Evolutionary conservation across 2,329 filamentous ascomycete genomes (phyloP).

Genomic region (Hypoxylon sp.): DNA sequence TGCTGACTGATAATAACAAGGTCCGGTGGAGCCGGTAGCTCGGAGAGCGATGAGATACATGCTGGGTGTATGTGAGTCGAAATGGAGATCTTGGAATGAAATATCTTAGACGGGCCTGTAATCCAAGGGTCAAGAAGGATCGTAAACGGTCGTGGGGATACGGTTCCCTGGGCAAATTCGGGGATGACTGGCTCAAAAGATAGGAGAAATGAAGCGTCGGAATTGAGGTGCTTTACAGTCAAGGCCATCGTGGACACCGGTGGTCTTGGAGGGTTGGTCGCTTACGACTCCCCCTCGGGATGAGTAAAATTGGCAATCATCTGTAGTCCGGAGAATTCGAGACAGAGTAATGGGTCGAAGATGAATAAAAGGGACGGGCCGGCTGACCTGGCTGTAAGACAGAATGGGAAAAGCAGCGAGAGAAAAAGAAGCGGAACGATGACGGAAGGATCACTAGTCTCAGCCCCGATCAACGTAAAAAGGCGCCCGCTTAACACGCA

Average conservation of each 20-base stretch:
- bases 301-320: constrained; percentile 40
- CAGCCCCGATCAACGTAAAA: constrained; percentile 33
- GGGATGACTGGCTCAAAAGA: constrained; percentile 70
- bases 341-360: constrained; percentile 11
- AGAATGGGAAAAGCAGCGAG: constrained; percentile 11
- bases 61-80: constrained; percentile 69
- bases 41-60: constrained; percentile 67
- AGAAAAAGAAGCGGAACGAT: constrained; percentile 27
- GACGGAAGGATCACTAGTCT: constrained; percentile 36
- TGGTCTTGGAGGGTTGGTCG: constrained; percentile 19
- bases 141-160: constrained; percentile 69
- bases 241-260: constrained; percentile 67
- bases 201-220: constrained; percentile 75
- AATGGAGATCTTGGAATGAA: constrained; percentile 73
- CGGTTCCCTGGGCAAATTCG: constrained; percentile 53
- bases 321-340: constrained; percentile 23
- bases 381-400: constrained; percentile 19
- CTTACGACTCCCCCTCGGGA: constrained; percentile 33
- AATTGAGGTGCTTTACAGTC: constrained; percentile 74
- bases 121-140: constrained; percentile 83
- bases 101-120: constrained; percentile 70
- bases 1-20: constrained; percentile 63
- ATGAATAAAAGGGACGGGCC: constrained; percentile 18
- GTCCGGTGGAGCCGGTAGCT: constrained; percentile 61
- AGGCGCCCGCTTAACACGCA: constrained; percentile 17